Evolutionary conservation across 2,329 filamentous ascomycete species (phyloP), one percentile per base, ranked within the genome.

Genomic region (Mycocentrospora acerina): DNA sequence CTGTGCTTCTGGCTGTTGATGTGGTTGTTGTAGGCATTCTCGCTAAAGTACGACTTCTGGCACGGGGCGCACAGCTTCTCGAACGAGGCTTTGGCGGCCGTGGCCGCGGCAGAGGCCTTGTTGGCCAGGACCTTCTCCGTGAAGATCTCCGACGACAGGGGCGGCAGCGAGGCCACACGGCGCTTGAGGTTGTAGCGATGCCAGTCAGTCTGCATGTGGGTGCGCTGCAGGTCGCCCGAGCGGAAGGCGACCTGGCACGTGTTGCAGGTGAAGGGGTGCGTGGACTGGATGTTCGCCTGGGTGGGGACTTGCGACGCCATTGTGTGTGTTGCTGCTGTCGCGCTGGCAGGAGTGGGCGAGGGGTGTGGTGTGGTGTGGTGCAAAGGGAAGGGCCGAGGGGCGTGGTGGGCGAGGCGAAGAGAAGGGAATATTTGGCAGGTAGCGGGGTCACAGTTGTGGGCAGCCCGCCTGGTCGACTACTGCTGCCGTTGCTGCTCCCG

Each of bases 161-260:
- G 90, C 19, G 91, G 90, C 5, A 97, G 77, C 5, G 88, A 88
- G 28, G 91, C 90, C 40, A 97, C 87, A 59, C 90, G 85, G 55
- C 93, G 88, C 74, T 97, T 96, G 59, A 97, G 80, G 68, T 98
- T 98, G 71, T 96, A 96, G 51, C 93, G 85, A 69, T 98, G 91
- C 93, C 93, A 98, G 73, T 98, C 93, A 57, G 86, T 93, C 69
- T 93, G 90, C 93, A 98, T 98, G 67, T 98, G 93, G 25, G 82
- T 84, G 66, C 93, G 85, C 72, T 98, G 93, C 40, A 94, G 78
- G 64, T 97, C 91, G 67, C 88, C 90, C 64, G 88, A 90, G 53
- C 91, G 85, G 72, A 97, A 98, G 35, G 91, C 93, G 56, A 98
- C 90, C 67, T 95, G 89, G 66, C 93, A 98, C 42, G 90, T 93